Base-by-base conservation (phyloP, 257 asterid species). In the Agastache rugosa region DNA sequence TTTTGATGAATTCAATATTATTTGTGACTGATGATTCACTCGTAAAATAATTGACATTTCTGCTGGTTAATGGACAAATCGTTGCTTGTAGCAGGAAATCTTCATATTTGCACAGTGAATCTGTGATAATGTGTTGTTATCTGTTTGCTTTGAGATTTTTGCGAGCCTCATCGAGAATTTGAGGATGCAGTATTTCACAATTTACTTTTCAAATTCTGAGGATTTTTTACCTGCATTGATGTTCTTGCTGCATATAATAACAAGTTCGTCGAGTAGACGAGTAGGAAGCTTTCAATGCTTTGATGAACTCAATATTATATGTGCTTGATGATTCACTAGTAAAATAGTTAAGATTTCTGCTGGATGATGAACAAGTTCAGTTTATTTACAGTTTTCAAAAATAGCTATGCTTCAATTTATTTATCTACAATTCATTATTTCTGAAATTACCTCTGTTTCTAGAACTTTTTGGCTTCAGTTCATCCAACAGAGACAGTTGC, bases 401-500 rank as follows among this genome's bases (percentile, higher is more conserved):
- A 16, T 50, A 50, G 56, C 56, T 6, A 50, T 63, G n/a, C n/a
- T n/a, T n/a, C n/a, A n/a, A n/a, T n/a, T n/a, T n/a, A n/a, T n/a
- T n/a, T n/a, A n/a, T n/a, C n/a, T n/a, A n/a, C n/a, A n/a, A n/a
- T 16, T 29, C 50, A n/a, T 8, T 12, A 19, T 16, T 34, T 51
- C 51, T 50, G 56, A 80, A 7, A 45, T 8, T 45, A 2, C 62
- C 42, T 74, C 34, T 51, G 51, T 65, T 81, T 74, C 41, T 86
- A 83, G 92, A 81, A 77, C 67, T 76, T 47, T 17, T 41, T 78
- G 66, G 68, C 74, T 59, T 59, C 77, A 59, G 56, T 69, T 47
- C 69, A 72, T 75, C 74, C 80, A 56, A 84, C 29, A 35, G 73
- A 71, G 22, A 64, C 78, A 51, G 59, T 62, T 71, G 74, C 71